Base-by-base conservation (phyloP, 106 monocot genomes). In the Posidonia australis region DNA sequence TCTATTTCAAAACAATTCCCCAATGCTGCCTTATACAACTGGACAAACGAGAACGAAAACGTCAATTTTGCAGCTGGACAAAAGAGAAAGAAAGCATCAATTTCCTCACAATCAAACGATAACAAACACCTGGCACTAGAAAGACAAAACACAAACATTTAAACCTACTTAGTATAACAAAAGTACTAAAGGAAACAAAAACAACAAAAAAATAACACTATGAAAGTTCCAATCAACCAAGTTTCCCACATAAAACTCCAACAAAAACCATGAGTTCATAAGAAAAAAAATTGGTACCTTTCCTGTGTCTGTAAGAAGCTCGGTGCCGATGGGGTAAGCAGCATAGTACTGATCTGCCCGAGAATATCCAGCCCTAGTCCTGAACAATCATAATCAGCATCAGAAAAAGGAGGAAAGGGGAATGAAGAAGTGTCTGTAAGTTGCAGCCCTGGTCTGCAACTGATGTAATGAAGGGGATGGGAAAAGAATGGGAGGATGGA, bases 11-110 rank as follows among this genome's bases (percentile, higher is more conserved):
- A 96, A 66, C 94, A 90, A 62, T 87, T 84, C 14, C 84, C 94
- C 47, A 96, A 69, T 9, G 94, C 94, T 6, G 84, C 86, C 76
- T 96, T 96, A 67, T 96, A 96, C 58, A 96, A 62, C 94, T 94
- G 83, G 23, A 14, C 26, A 58, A 58, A 36, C 2, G 5, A 36
- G 36, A 36, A 36, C 2, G 36, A 36, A 36, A 36, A 36, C 36
- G 7, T 36, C 36, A 36, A 36, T n/a, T n/a, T n/a, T n/a, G n/a
- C 58, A 96, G 58, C 94, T 94, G 83, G 23, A 14, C 26, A 58
- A 58, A 36, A 36, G 5, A 36, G 36, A 36, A 36, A 36, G 36
- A 36, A 36, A 36, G 7, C 36, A 36, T 36, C 36, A 36, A 36
- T 36, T 36, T 36, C 36, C 36, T 36, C 7, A 36, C 36, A 36